A percentile compares a stretch with the other conserved stretches of the same genome.
Conservation (phyloP, 192 early-diverging fungal genomes). For the Backusella westeae region DNA sequence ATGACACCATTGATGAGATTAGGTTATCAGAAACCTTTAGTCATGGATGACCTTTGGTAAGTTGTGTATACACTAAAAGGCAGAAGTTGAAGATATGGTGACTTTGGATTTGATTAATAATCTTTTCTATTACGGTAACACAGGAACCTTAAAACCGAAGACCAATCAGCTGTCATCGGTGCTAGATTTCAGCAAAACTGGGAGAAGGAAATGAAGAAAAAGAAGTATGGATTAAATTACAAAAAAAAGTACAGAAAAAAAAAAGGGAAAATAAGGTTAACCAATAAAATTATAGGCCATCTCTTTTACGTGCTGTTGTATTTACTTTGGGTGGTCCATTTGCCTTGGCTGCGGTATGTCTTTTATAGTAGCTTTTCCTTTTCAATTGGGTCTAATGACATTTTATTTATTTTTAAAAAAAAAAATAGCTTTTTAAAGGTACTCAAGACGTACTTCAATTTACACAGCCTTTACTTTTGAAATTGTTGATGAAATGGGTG, state of each 20-base stretch:
- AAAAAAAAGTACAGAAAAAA: not conserved
- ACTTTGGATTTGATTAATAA: conserved; percentile 1
- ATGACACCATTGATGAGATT: conserved; percentile 84
- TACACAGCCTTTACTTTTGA: conserved; percentile 76
- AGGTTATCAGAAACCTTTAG: conserved; percentile 74
- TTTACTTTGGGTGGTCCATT: conserved; percentile 64
- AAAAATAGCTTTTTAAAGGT: conserved; percentile 66
- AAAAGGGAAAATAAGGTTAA: not conserved
- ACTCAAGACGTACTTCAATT: conserved; percentile 75
- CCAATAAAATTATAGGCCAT: conserved; percentile 52
- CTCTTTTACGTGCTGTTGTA: conserved; percentile 63
- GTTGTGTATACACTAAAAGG: not conserved
- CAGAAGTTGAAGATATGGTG: not conserved
- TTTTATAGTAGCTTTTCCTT: not conserved
- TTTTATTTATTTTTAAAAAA: not conserved
- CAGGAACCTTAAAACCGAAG: conserved; percentile 56
- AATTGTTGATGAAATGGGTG: conserved; percentile 65
- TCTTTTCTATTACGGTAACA: not conserved
- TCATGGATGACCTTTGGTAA: conserved; percentile 70
- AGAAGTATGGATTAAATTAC: conserved; percentile 27
- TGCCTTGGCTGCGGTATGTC: conserved; percentile 58
- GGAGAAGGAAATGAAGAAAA: conserved; percentile 66
- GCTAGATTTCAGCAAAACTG: conserved; percentile 64
- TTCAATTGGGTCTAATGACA: not conserved
- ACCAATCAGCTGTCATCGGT: conserved; percentile 59